Base-by-base conservation (phyloP, 176 grass and related monocot species). In the Eragrostis nindensis region DNA sequence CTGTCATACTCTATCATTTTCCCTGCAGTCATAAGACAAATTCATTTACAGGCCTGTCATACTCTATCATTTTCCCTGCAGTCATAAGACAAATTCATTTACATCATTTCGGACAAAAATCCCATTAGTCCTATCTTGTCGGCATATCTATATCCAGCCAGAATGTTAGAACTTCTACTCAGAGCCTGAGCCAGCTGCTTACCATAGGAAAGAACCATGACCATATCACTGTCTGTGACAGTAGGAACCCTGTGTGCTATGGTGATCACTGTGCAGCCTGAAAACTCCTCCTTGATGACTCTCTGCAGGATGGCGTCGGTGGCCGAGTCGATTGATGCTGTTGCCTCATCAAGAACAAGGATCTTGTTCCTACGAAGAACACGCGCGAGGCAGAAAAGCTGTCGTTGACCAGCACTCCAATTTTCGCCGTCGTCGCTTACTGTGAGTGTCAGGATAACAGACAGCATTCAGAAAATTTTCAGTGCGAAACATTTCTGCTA, bases 181-280 rank as follows among this genome's bases (percentile, higher is more conserved):
- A 73, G 11, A 29, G 13, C 56, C 25, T 60, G 56, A 25, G 56
- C 14, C 55, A 82, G 30, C 22, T 54, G 45, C 64, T 88, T 83
- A 98, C 95, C 95, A 22, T 95, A 89, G 47, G 93, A 91, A 50
- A 98, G 90, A 70, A 98, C 79, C 88, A 95, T 84, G 60, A 98
- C 90, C 77, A 91, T 88, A 29, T 95, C 96, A 65, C 88, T 95
- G 30, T 98, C 92, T 15, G 86, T 95, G 54, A 95, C 90, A 54
- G 90, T 95, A 21, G 92, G 93, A 47, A 95, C 82, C 30, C 92
- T 86, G 73, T 98, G 92, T 10, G 90, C 95, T 53, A 98, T 92
- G n/a, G 84, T 93, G 47, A 94, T 89, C 26, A 98, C 92, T 8
- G 90, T 98, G 71, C 90, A 93, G 16, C 84, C 80, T 18, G 78